These are phyloP conservation scores for Ophiocordyceps camponoti-leonardi DNA, from an alignment of 2,329 filamentous ascomycete genomes.

Conservation along the genomic window DNA sequence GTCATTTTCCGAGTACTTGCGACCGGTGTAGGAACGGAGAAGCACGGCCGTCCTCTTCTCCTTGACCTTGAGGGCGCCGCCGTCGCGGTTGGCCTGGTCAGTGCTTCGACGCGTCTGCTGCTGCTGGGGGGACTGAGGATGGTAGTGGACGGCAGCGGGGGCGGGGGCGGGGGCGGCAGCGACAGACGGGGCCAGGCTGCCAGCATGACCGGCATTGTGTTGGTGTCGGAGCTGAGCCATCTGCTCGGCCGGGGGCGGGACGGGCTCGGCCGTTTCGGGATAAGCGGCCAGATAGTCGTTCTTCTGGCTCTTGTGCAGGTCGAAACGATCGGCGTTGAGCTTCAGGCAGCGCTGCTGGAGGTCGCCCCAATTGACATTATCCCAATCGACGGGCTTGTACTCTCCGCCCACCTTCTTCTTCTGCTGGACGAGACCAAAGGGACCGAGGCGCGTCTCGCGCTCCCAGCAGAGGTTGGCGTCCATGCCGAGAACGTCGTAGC, in stretches of 20 bases:
- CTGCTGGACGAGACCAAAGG: slow-evolving; percentile 39
- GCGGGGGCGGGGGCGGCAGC: no score
- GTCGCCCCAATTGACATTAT: slow-evolving; percentile 50
- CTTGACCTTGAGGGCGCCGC: slow-evolving; percentile 3
- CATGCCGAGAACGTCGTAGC: slow-evolving; percentile 40
- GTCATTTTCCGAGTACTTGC: slow-evolving; percentile 62
- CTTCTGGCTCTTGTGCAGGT: slow-evolving; percentile 18
- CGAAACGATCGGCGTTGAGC: slow-evolving; percentile 49
- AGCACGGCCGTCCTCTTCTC: slow-evolving; percentile 54
- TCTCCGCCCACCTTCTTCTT: slow-evolving; percentile 25
- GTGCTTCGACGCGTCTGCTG: not conserved
- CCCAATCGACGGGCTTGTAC: slow-evolving; percentile 34
- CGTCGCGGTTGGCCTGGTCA: not conserved
- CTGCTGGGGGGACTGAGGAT: not conserved
- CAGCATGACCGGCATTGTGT: no score
- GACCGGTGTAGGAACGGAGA: slow-evolving; percentile 59
- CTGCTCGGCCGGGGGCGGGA: slow-evolving; percentile 4
- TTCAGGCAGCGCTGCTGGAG: slow-evolving; percentile 50
- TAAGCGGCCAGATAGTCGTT: slow-evolving; percentile 28
- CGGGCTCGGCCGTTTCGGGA: slow-evolving; percentile 12
- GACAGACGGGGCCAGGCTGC: no score
- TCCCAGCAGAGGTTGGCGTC: slow-evolving; percentile 51
- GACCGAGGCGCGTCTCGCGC: slow-evolving; percentile 50
- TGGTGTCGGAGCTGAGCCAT: not conserved
- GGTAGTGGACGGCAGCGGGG: not conserved